Base-by-base conservation (phyloP, 257 asterid species). In the Striga asiatica region DNA sequence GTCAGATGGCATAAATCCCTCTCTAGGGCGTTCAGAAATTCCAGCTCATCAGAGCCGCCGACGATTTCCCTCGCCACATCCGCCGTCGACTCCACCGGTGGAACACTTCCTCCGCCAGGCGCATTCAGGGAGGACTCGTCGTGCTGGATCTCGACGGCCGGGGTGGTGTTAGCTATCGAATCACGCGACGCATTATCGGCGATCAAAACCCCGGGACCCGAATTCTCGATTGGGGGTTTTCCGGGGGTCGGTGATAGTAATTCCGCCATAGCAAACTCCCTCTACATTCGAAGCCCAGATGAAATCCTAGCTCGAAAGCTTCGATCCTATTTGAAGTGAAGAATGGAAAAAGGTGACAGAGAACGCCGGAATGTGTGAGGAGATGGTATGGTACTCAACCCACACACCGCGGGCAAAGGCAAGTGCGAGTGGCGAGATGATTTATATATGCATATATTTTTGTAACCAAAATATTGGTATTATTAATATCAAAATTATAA, bases 221-320 rank as follows among this genome's bases (percentile, higher is more conserved):
- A 49, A 21, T 71, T 43, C 24, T 34, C 55, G 43, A 62, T 61
- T 54, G 51, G 71, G 73, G 75, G 64, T 38, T 70, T 56, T 50
- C 55, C 59, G 56, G 61, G 50, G 51, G 76, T 59, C 67, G 75
- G 64, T 55, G n/a, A n/a, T n/a, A 66, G 66, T 66, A 68, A 71
- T 67, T 61, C 73, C 50, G 69, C 63, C 81, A 76, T 72, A 61
- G 60, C 45, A 66, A n/a, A n/a, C 69, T 61, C 60, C 66, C 73
- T 71, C 70, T 62, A 60, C 81, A 67, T 74, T 53, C 41, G 67
- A 67, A 39, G 23, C 28, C 34, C 25, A 54, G 52, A 63, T 12
- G 50, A 56, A 74, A 66, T 58, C 59, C 67, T 52, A 38, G 57
- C 34, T 65, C n/a, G n/a, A n/a, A n/a, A n/a, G n/a, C n/a, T n/a